Percentiles rank a stretch among this genome's conserved stretches.
These are phyloP conservation scores for Arctostaphylos glauca DNA, from an alignment of 148 eudicot genomes.

Conservation along the genomic window DNA sequence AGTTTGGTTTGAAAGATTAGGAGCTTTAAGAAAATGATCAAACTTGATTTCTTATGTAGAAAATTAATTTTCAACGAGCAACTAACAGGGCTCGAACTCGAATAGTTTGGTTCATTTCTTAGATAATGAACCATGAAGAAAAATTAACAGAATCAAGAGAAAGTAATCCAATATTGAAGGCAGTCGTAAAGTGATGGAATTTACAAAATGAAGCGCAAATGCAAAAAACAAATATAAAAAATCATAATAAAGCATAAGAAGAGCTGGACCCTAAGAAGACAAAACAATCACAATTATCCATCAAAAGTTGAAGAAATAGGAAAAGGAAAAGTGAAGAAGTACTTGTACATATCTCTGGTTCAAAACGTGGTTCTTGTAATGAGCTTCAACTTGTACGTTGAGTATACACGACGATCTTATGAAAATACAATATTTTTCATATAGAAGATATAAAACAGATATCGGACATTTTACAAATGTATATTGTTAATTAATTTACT, in stretches of 20 bases:
- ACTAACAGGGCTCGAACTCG: no score
- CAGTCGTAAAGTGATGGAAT: not conserved
- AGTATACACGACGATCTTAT: not conserved
- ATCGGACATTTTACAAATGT: no score
- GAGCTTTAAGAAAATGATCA: no score
- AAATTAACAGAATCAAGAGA: not conserved
- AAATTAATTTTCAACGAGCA: no score
- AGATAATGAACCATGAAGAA: not conserved
- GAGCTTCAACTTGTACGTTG: not conserved
- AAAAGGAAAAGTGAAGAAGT: not conserved
- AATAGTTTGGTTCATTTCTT: no score
- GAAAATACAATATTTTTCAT: conserved; percentile 22
- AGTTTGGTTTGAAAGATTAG: no score
- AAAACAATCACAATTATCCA: not conserved
- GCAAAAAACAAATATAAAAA: conserved; percentile 32
- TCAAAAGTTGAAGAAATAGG: not conserved
- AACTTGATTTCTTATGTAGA: no score
- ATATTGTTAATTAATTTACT: no score
- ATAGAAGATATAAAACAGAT: conserved; percentile 28
- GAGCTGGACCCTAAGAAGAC: not conserved
- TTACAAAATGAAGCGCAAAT: conserved; percentile 8
- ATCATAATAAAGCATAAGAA: conserved; percentile 18
- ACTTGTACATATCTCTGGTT: no score
- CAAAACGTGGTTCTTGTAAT: not conserved
- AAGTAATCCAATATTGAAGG: not conserved